These are phyloP conservation scores for Xylaria palmicola DNA, from an alignment of 495 filamentous ascomycete genomes.

Conservation along the genomic window DNA sequence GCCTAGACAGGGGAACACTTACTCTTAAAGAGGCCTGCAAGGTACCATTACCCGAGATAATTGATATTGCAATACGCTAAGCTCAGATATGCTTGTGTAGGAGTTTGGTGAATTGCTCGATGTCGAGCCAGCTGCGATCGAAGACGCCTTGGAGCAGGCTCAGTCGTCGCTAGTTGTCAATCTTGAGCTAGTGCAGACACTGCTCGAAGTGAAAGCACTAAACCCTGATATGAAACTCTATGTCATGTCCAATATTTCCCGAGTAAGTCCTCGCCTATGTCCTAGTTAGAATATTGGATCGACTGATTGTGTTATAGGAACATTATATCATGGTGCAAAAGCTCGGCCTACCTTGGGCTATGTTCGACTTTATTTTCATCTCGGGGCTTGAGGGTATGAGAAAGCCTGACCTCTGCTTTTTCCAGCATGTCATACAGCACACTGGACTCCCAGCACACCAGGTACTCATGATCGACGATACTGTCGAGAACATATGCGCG, in stretches of 20 bases:
- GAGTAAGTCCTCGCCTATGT: not conserved
- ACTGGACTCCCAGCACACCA: constrained; percentile 18
- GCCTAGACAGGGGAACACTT: not conserved
- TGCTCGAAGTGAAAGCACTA: not conserved
- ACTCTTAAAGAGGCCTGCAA: not conserved
- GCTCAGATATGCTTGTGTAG: not conserved
- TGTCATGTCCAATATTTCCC: not conserved
- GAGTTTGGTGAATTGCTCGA: not conserved
- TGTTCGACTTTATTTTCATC: constrained; percentile 20
- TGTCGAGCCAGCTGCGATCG: not conserved
- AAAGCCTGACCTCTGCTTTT: constrained; percentile 30
- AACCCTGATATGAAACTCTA: not conserved
- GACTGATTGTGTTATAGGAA: constrained; percentile 11
- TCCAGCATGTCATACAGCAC: constrained; percentile 19
- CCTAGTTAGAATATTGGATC: not conserved
- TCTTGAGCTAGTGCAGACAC: not conserved
- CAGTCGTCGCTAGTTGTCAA: not conserved
- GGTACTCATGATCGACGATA: constrained; percentile 25
- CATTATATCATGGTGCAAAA: constrained; percentile 15
- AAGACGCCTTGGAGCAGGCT: not conserved
- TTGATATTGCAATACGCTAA: not conserved
- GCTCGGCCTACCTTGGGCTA: constrained; percentile 21
- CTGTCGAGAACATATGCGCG: constrained; percentile 23
- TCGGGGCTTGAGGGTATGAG: constrained; percentile 23
- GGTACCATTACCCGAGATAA: not conserved